Conservation (phyloP, 2,329 filamentous ascomycete species). For the Xylariaceae sp. region DNA sequence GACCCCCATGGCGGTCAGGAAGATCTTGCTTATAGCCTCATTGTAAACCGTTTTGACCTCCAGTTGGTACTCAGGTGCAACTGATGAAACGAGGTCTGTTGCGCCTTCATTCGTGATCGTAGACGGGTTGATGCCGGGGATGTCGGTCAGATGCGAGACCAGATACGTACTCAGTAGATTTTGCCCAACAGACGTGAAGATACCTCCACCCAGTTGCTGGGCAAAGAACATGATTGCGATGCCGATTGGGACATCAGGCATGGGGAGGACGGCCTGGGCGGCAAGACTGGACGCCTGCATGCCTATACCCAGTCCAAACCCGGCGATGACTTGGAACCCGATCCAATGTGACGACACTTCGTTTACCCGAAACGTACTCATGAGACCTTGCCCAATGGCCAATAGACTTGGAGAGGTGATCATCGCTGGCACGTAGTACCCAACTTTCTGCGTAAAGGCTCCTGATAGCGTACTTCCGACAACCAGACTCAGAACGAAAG, state of each 20-base stretch:
- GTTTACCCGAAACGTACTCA: conserved; percentile 52
- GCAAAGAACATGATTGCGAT: conserved; percentile 45
- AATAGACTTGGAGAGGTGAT: conserved; percentile 48
- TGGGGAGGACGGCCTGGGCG: conserved; percentile 42
- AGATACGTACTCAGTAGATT: conserved; percentile 39
- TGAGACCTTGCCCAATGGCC: conserved; percentile 53
- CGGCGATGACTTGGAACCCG: conserved; percentile 56
- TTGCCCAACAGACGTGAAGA: conserved; percentile 46
- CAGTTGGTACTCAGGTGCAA: conserved; percentile 43
- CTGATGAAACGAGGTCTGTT: conserved; percentile 50
- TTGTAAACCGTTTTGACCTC: conserved; percentile 58
- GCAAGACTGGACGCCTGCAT: conserved; percentile 59
- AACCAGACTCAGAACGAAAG: conserved; percentile 55
- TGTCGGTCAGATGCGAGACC: conserved; percentile 26
- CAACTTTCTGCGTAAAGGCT: conserved; percentile 48
- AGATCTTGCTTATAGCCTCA: conserved; percentile 49
- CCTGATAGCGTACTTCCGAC: conserved; percentile 50
- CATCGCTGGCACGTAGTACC: conserved; percentile 61
- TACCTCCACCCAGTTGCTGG: conserved; percentile 45
- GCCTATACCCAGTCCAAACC: conserved; percentile 57
- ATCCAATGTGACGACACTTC: conserved; percentile 55
- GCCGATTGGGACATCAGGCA: conserved; percentile 44
- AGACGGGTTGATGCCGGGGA: conserved; percentile 34
- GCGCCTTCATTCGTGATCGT: conserved; percentile 38
- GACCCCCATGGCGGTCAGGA: conserved; percentile 54